Evolutionary conservation across 2,329 filamentous ascomycete genomes (phyloP), one percentile per base, ranked within the genome.

Genomic region (Arthrobotrys megalospora): DNA sequence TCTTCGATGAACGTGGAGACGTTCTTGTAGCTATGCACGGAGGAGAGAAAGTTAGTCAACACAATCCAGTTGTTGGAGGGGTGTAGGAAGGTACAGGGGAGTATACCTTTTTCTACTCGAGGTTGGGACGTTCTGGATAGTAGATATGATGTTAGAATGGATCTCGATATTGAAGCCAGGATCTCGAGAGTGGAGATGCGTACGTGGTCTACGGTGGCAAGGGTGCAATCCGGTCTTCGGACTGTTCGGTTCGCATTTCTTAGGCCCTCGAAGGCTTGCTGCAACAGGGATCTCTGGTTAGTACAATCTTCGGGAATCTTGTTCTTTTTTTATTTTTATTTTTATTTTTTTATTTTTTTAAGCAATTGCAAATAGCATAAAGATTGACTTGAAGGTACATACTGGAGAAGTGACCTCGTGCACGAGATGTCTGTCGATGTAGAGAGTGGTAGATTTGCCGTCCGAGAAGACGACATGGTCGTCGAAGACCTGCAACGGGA

Each of bases 381-480:
- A 6, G 16, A 45, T 21, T 5, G 19, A 10, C 8, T 19, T 28
- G 16, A 69, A 43, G 28, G 14, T 16, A 85, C 91, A 84, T 89
- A 94, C 92, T 80, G 96, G 96, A 82, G 95, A 97, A 82, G 96
- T 99, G 84, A 99, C 96, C 88, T 99, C 96, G 85, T 99, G 96
- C 80, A 98, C 94, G 80, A 99, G 89, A 88, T 99, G 96, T 85
- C 96, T 87, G 94, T 93, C 93, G 84, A 98, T 98, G 85, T 98
- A 98, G 76, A 98, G 81, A 24, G 88, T 80, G 97, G 87, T 82
- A 96, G 88, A 77, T 75, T 94, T 97, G 85, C 95, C 95, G 86
- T 98, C 95, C 70, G 97, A 92, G 83, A 97, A 93, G 83, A 99
- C 94, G 83, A 98, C 91, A 85, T 99, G 96, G 86, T 91, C 91